Evolutionary conservation across 495 filamentous ascomycete species (phyloP).

Genomic region (Acidiella bohemica): DNA sequence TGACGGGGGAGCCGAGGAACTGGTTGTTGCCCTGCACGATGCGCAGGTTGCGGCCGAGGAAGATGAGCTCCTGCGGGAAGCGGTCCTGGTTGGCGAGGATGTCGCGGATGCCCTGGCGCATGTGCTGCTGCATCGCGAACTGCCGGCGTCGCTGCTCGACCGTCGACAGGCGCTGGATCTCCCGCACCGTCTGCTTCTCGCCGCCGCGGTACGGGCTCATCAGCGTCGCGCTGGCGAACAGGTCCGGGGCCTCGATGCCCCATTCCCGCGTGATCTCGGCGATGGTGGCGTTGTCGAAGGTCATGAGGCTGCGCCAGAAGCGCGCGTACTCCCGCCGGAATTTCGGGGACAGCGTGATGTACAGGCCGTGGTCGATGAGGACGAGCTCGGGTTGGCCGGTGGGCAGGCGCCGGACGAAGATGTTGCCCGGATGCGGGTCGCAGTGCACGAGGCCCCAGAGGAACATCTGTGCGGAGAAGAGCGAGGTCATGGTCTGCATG

Average conservation of each 20-base stretch:
- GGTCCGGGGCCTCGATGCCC: slow-evolving; percentile 77
- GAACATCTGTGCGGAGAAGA: slow-evolving; percentile 95
- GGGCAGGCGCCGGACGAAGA: slow-evolving; percentile 79
- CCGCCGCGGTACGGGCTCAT: slow-evolving; percentile 85
- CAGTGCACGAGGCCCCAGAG: slow-evolving; percentile 89
- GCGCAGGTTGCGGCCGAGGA: slow-evolving; percentile 87
- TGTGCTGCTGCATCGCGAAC: slow-evolving; percentile 74
- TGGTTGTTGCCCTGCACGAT: slow-evolving; percentile 79
- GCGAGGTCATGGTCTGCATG: slow-evolving; percentile 90
- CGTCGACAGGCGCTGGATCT: slow-evolving; percentile 34
- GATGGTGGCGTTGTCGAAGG: slow-evolving; percentile 80
- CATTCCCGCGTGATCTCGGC: slow-evolving; percentile 53
- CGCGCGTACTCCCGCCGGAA: slow-evolving; percentile 81
- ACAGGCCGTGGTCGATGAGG: slow-evolving; percentile 91
- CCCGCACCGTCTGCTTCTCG: slow-evolving; percentile 46
- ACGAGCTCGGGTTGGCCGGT: slow-evolving; percentile 75
- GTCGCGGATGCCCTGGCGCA: slow-evolving; percentile 70
- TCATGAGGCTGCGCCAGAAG: slow-evolving; percentile 89
- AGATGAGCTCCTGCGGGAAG: slow-evolving; percentile 87
- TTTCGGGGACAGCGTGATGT: slow-evolving; percentile 72
- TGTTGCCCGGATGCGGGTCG: slow-evolving; percentile 93
- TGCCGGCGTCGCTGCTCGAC: slow-evolving; percentile 48
- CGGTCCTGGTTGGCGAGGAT: slow-evolving; percentile 80
- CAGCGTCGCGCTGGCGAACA: slow-evolving; percentile 82
- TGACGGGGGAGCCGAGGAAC: slow-evolving; percentile 83